phyloP scores from a whole-genome alignment of 2,329 filamentous ascomycete genomes.

The Parafenestella ontariensis region DNA sequence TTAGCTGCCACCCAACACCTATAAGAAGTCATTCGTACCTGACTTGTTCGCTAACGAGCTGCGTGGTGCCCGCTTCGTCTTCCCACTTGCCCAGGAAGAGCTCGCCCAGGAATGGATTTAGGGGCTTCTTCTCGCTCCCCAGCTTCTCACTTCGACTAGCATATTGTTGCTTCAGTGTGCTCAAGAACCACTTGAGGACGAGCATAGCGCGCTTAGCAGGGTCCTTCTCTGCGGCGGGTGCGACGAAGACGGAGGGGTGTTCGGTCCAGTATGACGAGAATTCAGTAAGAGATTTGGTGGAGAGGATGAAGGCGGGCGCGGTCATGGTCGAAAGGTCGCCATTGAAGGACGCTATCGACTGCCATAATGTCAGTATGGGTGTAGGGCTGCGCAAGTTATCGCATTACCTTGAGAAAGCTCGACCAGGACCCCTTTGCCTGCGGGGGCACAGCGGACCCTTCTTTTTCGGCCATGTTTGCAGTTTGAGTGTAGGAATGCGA shows the following conservation, averaged over 20 bases:
- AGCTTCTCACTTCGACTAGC: conserved; percentile 76
- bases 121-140: conserved; percentile 95
- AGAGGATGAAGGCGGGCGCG: conserved; percentile 63
- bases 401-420: conserved; percentile 57
- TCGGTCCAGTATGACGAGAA: conserved; percentile 66
- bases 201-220: conserved; percentile 81
- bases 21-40: conserved; percentile 57
- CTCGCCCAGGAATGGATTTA: conserved; percentile 96
- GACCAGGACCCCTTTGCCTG: conserved; percentile 57
- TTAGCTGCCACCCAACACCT: conserved; percentile 12
- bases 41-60: conserved; percentile 92
- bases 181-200: conserved; percentile 96
- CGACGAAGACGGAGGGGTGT: conserved; percentile 72
- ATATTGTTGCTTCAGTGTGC: conserved; percentile 88
- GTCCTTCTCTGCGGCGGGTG: conserved; percentile 79
- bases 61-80: conserved; percentile 80
- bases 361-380: conserved; percentile 11
- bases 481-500: conserved; percentile 1
- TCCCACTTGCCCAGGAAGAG: conserved; percentile 92
- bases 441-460: conserved; percentile 56
- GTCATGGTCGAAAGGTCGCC: conserved; percentile 64
- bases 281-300: conserved; percentile 62
- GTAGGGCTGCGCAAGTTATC: not conserved
- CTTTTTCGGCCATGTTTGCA: conserved; percentile 41
- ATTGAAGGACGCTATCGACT: conserved; percentile 63